Base-by-base conservation (phyloP, 2,329 filamentous ascomycete genomes). In the Cryphonectria naterciae region DNA sequence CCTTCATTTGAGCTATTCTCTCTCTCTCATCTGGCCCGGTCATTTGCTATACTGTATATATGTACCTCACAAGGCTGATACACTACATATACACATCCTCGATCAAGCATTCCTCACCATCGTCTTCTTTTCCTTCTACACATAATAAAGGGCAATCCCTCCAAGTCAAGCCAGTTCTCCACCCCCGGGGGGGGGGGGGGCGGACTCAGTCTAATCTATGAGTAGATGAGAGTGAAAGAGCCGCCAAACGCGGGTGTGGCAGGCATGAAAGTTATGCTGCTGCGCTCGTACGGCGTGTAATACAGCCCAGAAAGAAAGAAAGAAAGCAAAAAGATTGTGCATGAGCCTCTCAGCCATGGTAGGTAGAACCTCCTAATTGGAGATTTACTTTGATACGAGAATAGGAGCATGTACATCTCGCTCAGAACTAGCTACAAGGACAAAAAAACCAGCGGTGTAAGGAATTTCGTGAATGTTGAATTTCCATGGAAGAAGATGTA, bases 401-500 rank as follows among this genome's bases (percentile, higher is more conserved):
- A 58, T 17, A 17, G 25, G 15, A 32, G 54, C 54, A 58, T 2
- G 17, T 8, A 2, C 15, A 58, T 17, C 17, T 32, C 6, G 5
- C 13, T 58, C 13, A 58, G 54, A 32, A 8, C 17, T 35, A 32
- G 28, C 1, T 4, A 35, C 28, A 3, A 58, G 25, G 28, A 3
- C 25, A 52, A 2, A 22, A 52, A 52, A 11, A 32, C n/a, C 19
- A 49, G 5, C n/a, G 11, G 11, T 54, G 49, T 25, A 32, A 32
- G 19, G 41, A 11, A 39, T 49, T 70, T 68, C 60, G 58, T 61
- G 60, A 41, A 46, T 67, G 52, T 65, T 70, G 70, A 62, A 61
- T 39, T 43, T 32, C 52, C 65, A 67, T 72, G 37, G 58, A 63
- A 69, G 63, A 63, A 70, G 63, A 63, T 72, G 54, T 37, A 41